A percentile compares a stretch with the other conserved stretches of the same genome.
phyloP scores from a whole-genome alignment of 352 stramenopile genomes.

The Pythium folliculosum region DNA sequence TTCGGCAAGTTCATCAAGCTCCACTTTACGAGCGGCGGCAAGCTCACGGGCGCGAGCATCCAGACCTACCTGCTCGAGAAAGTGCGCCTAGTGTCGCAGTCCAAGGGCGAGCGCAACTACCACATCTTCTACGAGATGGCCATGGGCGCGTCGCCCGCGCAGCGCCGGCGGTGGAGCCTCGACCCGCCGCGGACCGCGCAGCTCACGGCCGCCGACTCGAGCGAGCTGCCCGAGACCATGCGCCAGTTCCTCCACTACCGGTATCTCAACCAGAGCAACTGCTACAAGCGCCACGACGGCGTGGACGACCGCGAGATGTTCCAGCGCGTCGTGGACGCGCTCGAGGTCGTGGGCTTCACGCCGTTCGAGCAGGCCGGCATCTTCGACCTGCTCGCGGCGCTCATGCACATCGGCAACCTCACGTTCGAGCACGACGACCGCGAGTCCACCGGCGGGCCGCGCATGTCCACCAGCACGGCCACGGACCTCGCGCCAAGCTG shows the following conservation, averaged over 20 bases:
- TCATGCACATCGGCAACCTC: slow-evolving; percentile 91
- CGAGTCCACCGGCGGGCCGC: slow-evolving; percentile 37
- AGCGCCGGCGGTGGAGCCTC: slow-evolving; percentile 60
- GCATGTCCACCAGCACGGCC: slow-evolving; percentile 19
- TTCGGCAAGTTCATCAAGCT: slow-evolving; percentile 94
- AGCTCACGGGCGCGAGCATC: slow-evolving; percentile 84
- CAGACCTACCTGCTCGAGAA: slow-evolving; percentile 96
- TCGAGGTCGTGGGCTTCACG: slow-evolving; percentile 86
- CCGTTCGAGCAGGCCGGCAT: slow-evolving; percentile 70
- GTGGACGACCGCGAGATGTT: slow-evolving; percentile 81
- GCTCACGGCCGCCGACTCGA: slow-evolving; percentile 46
- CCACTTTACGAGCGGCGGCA: slow-evolving; percentile 74
- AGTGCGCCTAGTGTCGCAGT: slow-evolving; percentile 85
- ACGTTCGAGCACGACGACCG: slow-evolving; percentile 81
- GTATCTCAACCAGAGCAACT: slow-evolving; percentile 88
- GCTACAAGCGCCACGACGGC: slow-evolving; percentile 75
- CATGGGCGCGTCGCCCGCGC: slow-evolving; percentile 49
- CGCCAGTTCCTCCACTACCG: slow-evolving; percentile 73
- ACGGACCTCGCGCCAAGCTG: slow-evolving; percentile 62
- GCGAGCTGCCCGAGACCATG: slow-evolving; percentile 42
- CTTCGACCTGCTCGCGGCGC: slow-evolving; percentile 78
- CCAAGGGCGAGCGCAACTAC: slow-evolving; percentile 81
- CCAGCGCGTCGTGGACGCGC: slow-evolving; percentile 72
- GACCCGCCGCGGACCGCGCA: slow-evolving; percentile 51
- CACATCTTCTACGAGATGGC: slow-evolving; percentile 89